These are phyloP conservation scores for Salmacisia buchloeana DNA, from an alignment of 1,284 basidiomycete species.

Conservation along the genomic window DNA sequence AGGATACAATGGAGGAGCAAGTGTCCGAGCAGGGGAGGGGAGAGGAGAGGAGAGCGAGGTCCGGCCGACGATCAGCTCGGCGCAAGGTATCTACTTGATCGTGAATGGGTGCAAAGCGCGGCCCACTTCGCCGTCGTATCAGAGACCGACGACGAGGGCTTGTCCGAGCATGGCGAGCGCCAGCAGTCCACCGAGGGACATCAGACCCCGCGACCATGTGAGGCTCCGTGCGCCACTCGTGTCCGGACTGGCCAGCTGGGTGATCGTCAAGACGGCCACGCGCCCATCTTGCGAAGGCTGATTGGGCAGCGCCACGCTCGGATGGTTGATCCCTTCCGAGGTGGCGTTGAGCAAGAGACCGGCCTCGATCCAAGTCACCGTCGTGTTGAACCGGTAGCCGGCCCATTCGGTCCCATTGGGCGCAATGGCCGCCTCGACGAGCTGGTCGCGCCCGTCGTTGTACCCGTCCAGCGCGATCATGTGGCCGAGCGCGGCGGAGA, in stretches of 20 bases:
- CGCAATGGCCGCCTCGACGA: slow-evolving; percentile 53
- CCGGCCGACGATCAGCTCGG: too few relatives aligned
- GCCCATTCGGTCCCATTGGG: slow-evolving; percentile 51
- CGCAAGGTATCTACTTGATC: too few relatives aligned
- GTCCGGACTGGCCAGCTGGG: slow-evolving; percentile 18
- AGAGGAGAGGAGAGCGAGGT: too few relatives aligned
- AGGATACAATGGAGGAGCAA: too few relatives aligned
- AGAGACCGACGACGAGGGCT: too few relatives aligned
- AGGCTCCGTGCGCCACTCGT: background rate
- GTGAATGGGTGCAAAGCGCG: too few relatives aligned
- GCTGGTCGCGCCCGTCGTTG: slow-evolving; percentile 61
- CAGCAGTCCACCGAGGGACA: too few relatives aligned
- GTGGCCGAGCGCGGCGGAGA: slow-evolving; percentile 28
- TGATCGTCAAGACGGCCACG: slow-evolving; percentile 73
- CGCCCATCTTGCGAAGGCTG: slow-evolving; percentile 73
- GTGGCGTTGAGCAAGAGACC: slow-evolving; percentile 47
- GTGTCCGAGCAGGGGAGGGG: too few relatives aligned
- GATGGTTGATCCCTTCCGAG: slow-evolving; percentile 64
- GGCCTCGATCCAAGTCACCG: slow-evolving; percentile 37
- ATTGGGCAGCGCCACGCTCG: slow-evolving; percentile 59
- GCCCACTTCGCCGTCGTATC: too few relatives aligned
- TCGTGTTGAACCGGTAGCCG: slow-evolving; percentile 33
- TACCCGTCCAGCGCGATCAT: slow-evolving; percentile 35
- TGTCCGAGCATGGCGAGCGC: too few relatives aligned
- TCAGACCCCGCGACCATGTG: background rate